These are phyloP conservation scores for Aspergillus diversus DNA, from an alignment of 495 filamentous ascomycete genomes.

Conservation along the genomic window DNA sequence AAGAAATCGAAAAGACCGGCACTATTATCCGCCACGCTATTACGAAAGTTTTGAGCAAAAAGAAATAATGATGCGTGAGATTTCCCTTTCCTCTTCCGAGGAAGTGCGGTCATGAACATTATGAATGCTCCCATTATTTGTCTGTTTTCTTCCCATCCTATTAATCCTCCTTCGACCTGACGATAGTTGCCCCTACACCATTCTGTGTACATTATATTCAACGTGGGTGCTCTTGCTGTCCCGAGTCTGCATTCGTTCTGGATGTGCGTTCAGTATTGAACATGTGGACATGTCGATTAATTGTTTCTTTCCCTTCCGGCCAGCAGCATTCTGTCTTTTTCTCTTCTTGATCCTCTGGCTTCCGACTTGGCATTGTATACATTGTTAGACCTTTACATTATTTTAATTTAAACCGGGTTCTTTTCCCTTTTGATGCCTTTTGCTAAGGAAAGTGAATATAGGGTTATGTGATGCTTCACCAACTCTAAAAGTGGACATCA, in stretches of 20 bases:
- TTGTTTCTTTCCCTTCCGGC: conserved; percentile 5
- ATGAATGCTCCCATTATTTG: conserved; percentile 24
- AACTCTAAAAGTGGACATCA: neutral
- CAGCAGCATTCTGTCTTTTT: conserved; percentile 4
- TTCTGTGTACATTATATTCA: conserved; percentile 25
- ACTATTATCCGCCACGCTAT: conserved; percentile 87
- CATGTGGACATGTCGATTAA: conserved; percentile 1
- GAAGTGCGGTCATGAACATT: conserved; percentile 18
- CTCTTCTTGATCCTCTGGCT: neutral
- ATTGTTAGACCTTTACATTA: conserved; percentile 27
- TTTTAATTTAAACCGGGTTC: conserved; percentile 21
- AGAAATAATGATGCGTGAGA: conserved; percentile 37
- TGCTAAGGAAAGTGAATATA: conserved; percentile 11
- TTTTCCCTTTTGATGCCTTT: neutral
- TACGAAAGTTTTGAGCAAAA: conserved; percentile 76
- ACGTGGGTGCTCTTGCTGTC: neutral
- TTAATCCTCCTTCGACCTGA: conserved; percentile 15
- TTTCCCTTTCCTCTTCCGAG: conserved; percentile 8
- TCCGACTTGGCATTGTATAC: conserved; percentile 10
- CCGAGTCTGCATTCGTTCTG: neutral
- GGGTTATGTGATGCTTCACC: neutral
- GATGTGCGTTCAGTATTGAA: conserved; percentile 5
- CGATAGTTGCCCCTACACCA: conserved; percentile 5
- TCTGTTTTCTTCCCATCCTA: conserved; percentile 5
- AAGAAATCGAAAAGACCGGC: conserved; percentile 93